Evolutionary conservation across 2,329 filamentous ascomycete species (phyloP).

Genomic region (Bipolaris sorokiniana): DNA sequence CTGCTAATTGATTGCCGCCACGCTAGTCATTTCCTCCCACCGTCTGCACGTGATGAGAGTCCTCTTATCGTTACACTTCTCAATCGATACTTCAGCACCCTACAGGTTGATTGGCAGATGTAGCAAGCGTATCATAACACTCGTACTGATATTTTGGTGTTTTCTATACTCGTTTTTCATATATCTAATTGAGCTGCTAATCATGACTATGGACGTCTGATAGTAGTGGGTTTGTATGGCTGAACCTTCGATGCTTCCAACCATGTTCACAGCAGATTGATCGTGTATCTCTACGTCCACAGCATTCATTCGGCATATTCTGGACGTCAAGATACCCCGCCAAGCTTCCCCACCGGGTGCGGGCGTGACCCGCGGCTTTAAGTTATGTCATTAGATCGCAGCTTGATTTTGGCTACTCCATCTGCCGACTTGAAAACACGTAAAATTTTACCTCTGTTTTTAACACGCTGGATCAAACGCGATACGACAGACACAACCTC

Average conservation of each 20-base stretch:
- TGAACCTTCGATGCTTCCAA: not conserved
- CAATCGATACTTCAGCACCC: not conserved
- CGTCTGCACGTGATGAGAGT: not conserved
- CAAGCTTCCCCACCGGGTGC: constrained; percentile 1
- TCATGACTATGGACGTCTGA: not conserved
- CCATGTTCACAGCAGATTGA: not conserved
- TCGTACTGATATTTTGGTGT: not conserved
- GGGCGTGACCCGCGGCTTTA: not conserved
- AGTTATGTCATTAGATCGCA: constrained; percentile 4
- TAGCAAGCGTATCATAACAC: not conserved
- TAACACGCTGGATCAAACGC: not conserved
- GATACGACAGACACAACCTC: not conserved
- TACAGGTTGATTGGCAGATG: not conserved
- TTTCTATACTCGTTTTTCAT: not conserved
- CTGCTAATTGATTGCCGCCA: constrained; percentile 28
- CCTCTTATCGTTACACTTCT: not conserved
- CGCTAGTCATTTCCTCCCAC: constrained; percentile 15
- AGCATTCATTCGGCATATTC: not conserved
- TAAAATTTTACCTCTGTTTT: not conserved
- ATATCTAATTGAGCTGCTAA: not conserved
- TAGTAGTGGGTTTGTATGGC: not conserved
- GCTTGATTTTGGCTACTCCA: not conserved
- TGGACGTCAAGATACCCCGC: not conserved
- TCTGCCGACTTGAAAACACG: not conserved
- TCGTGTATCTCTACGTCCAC: not conserved